These are phyloP conservation scores for Abrus precatorius DNA, from an alignment of 306 rosid genomes.

Conservation along the genomic window DNA sequence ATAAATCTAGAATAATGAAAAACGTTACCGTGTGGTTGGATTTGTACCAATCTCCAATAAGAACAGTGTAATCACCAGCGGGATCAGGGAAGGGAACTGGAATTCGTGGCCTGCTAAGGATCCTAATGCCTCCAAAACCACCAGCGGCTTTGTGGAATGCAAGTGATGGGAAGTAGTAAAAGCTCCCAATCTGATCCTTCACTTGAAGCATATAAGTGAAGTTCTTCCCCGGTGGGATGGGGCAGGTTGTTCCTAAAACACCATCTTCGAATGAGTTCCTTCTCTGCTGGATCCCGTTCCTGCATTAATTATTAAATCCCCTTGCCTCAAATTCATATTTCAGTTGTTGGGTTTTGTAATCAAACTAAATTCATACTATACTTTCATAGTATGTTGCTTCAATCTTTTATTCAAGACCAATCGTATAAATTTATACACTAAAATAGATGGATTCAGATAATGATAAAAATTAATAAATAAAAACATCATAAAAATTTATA, in stretches of 20 bases:
- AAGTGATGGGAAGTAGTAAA: conserved; percentile 92
- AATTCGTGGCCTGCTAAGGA: conserved; percentile 91
- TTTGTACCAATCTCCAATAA: conserved; percentile 95
- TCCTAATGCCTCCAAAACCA: conserved; percentile 95
- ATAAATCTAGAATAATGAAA: too few species aligned
- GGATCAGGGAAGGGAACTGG: conserved; percentile 98
- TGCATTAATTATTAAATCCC: conserved; percentile 29
- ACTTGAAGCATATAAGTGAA: conserved; percentile 95
- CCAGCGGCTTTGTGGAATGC: conserved; percentile 98
- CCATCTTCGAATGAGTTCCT: conserved; percentile 95
- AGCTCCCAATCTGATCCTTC: conserved; percentile 97
- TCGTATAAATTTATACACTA: neutral
- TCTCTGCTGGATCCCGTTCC: conserved; percentile 93
- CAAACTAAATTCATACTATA: neutral
- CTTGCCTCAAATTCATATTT: neutral
- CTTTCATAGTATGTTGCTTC: neutral
- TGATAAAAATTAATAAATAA: too few species aligned
- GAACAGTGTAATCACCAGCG: conserved; percentile 82
- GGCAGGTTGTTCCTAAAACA: conserved; percentile 90
- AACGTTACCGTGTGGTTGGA: conserved; percentile 80
- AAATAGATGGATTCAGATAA: neutral
- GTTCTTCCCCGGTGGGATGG: conserved; percentile 91
- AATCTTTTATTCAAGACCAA: neutral
- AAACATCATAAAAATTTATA: too few species aligned
- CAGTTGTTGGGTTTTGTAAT: neutral